These are phyloP conservation scores for Glaciozyma antarctica DNA, from an alignment of 768 basidiomycete genomes.

Conservation along the genomic window DNA sequence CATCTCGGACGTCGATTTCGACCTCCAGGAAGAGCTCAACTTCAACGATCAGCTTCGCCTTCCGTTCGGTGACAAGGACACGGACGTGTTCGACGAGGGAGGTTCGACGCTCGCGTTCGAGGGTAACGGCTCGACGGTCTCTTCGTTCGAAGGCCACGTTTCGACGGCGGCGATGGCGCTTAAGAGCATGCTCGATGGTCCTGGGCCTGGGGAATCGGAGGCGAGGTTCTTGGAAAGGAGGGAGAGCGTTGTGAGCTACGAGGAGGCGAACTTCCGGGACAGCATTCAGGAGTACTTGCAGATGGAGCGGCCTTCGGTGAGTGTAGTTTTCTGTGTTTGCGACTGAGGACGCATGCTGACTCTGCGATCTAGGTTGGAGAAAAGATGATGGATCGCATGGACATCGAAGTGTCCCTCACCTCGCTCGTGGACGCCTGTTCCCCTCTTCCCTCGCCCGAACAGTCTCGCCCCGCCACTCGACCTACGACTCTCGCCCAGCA, in stretches of 20 bases:
- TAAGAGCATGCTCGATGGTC: slow-evolving; percentile 4
- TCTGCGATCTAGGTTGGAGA: slow-evolving; percentile 13
- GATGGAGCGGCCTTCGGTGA: slow-evolving; percentile 16
- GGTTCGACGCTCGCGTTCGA: neutral
- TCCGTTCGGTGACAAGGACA: neutral
- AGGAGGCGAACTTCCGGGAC: slow-evolving; percentile 1
- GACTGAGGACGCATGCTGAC: neutral
- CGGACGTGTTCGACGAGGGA: neutral
- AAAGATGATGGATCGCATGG: slow-evolving; percentile 21
- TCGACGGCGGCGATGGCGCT: slow-evolving; percentile 14
- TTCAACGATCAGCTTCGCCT: slow-evolving; percentile 3
- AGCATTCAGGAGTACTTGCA: slow-evolving; percentile 21
- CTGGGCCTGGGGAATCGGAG: neutral
- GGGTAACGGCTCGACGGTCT: slow-evolving; percentile 4
- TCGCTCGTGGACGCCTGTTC: slow-evolving; percentile 17
- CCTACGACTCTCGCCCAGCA: neutral
- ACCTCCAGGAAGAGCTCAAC: neutral
- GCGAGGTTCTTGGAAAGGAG: neutral
- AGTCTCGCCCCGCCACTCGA: neutral
- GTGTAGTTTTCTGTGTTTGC: neutral
- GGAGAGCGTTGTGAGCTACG: slow-evolving; percentile 2
- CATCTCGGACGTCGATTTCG: slow-evolving; percentile 17
- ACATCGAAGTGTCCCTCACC: slow-evolving; percentile 6
- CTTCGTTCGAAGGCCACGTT: slow-evolving; percentile 17
- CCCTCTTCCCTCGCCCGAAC: neutral